Evolutionary conservation across 2,329 filamentous ascomycete species (phyloP).

Genomic region (Colletotrichum destructivum): DNA sequence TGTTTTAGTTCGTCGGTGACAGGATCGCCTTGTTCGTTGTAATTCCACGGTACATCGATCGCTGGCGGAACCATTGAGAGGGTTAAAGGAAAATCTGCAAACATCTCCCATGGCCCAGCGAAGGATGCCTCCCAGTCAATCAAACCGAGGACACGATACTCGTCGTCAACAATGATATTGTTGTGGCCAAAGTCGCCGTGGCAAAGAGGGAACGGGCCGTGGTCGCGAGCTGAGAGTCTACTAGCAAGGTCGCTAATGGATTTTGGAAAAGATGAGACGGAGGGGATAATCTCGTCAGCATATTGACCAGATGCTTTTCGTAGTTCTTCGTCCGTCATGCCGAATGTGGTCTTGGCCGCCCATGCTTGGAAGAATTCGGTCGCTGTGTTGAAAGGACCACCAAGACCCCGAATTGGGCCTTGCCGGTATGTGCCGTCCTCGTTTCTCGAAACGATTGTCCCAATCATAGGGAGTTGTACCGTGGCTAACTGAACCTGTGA

Average conservation of each 20-base stretch:
- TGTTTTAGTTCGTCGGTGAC: slow-evolving; percentile 6
- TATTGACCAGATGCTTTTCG: slow-evolving; percentile 4
- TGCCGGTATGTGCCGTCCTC: slow-evolving; percentile 5
- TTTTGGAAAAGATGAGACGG: slow-evolving; percentile 16
- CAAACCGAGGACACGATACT: slow-evolving; percentile 45
- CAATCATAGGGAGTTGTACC: slow-evolving; percentile 15
- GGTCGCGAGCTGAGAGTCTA: slow-evolving; percentile 1
- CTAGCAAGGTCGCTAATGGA: slow-evolving; percentile 3
- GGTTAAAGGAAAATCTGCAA: slow-evolving; percentile 24
- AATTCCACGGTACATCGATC: slow-evolving; percentile 18
- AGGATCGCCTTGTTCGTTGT: slow-evolving; percentile 17
- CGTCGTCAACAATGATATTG: slow-evolving; percentile 47
- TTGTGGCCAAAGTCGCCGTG: slow-evolving; percentile 22
- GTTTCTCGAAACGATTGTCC: slow-evolving; percentile 16
- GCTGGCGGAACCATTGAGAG: slow-evolving; percentile 17
- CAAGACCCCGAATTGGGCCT: slow-evolving; percentile 11
- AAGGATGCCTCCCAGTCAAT: slow-evolving; percentile 48
- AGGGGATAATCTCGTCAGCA: slow-evolving; percentile 16
- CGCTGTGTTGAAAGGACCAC: slow-evolving; percentile 16
- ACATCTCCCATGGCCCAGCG: slow-evolving; percentile 37
- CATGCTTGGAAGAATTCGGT: slow-evolving; percentile 18
- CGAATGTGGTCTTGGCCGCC: slow-evolving; percentile 18
- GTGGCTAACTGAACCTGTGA: slow-evolving; percentile 5
- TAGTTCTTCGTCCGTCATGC: neutral
- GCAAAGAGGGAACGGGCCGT: slow-evolving; percentile 21